Conservation (phyloP, 2,329 filamentous ascomycete species). For the Aspergillus awamori region DNA sequence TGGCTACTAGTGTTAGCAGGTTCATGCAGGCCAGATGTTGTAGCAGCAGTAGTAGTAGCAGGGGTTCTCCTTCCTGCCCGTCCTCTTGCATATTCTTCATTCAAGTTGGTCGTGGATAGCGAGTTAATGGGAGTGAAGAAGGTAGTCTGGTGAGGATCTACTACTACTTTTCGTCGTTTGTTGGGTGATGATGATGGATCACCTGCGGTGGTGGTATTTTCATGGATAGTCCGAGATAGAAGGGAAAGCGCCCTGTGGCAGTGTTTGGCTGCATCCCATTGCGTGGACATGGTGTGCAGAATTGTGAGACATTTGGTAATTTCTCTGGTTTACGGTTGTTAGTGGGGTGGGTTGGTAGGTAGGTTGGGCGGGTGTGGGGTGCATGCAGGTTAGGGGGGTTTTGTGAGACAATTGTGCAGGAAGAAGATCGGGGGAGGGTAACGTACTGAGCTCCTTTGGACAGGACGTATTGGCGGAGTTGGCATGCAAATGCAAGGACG, state of each 20-base stretch:
- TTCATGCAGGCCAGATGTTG: no score
- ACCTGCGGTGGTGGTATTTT: neutral
- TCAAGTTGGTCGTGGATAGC: neutral
- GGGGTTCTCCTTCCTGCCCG: no score
- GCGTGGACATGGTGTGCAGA: conserved; percentile 38
- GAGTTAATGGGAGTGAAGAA: neutral
- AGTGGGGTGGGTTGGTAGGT: neutral
- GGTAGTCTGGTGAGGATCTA: neutral
- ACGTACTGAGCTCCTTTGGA: conserved; percentile 38
- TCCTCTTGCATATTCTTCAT: no score
- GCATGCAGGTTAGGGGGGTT: neutral
- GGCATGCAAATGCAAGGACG: conserved; percentile 46
- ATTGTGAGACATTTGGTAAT: conserved; percentile 38
- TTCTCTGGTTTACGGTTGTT: conserved; percentile 29
- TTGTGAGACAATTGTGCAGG: neutral
- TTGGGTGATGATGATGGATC: neutral
- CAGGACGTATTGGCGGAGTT: conserved; percentile 43
- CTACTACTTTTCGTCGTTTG: neutral
- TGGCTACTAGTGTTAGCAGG: no score
- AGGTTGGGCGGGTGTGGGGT: conserved; percentile 7
- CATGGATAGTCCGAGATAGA: conserved; percentile 37
- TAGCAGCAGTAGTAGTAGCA: no score
- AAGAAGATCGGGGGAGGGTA: neutral
- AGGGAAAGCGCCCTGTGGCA: conserved; percentile 41
- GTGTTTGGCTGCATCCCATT: conserved; percentile 46